These are phyloP conservation scores for Apostasia shenzhenica DNA, from an alignment of 106 monocot species.

Conservation along the genomic window DNA sequence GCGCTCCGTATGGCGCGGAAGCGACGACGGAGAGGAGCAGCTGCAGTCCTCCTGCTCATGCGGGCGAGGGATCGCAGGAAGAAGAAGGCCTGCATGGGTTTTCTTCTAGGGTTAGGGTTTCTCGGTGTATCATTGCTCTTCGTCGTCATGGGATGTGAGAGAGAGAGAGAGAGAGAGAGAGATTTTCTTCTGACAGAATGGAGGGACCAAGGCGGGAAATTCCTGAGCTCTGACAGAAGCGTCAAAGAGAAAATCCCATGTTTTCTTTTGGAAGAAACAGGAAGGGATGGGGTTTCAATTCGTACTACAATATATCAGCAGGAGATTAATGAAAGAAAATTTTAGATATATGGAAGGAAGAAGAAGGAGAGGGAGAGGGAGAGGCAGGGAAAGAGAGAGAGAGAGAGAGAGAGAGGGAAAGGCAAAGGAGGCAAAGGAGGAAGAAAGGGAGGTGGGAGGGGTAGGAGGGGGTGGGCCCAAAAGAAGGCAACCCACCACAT, in stretches of 20 bases:
- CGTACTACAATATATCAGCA: background rate
- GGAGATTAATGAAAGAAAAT: no score
- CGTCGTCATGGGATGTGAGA: background rate
- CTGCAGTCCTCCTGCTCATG: conserved; percentile 4
- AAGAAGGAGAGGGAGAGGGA: background rate
- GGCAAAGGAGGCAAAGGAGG: background rate
- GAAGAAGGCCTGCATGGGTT: conserved; percentile 29
- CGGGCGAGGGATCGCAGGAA: conserved; percentile 37
- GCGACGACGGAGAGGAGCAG: conserved; percentile 7
- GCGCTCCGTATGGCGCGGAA: conserved; percentile 25
- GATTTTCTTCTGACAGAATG: conserved; percentile 12
- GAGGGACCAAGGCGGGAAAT: background rate
- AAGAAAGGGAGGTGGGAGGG: no score
- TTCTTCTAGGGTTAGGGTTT: conserved; percentile 35
- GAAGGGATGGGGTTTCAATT: background rate
- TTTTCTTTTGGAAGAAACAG: background rate
- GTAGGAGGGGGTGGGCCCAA: conserved; percentile 34
- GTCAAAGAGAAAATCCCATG: background rate
- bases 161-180: conserved; percentile 5
- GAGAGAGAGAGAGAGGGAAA: background rate
- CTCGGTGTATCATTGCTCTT: background rate
- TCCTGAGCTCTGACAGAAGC: conserved; percentile 6
- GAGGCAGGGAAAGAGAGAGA: conserved; percentile 8
- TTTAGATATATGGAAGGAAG: background rate
- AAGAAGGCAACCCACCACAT: conserved; percentile 41